Conservation (phyloP, 2,329 filamentous ascomycete species). For the Alternaria triticimaculans region DNA sequence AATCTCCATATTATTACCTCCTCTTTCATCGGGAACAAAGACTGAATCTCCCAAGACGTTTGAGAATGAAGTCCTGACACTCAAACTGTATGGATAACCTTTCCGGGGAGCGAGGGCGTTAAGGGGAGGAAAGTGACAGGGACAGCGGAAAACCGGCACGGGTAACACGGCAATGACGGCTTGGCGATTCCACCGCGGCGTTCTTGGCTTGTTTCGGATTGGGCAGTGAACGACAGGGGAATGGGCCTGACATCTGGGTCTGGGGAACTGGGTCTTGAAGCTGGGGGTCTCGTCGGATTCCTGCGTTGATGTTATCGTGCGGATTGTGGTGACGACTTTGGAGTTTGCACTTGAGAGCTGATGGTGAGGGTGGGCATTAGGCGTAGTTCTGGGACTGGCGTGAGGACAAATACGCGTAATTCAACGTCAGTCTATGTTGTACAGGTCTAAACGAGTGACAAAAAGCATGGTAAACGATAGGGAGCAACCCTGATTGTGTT, state of each 20-base stretch:
- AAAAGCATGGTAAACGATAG: neutral
- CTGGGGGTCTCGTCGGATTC: neutral
- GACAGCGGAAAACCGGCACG: slow-evolving; percentile 1
- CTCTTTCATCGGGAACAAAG: neutral
- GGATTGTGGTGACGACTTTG: neutral
- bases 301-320: neutral
- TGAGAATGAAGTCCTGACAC: neutral
- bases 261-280: neutral
- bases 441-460: neutral
- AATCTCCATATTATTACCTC: neutral
- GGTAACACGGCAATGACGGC: neutral
- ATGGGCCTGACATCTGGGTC: neutral
- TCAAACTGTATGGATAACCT: neutral
- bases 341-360: neutral
- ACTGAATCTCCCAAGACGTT: neutral
- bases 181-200: neutral
- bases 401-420: neutral
- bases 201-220: neutral
- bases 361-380: neutral
- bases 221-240: neutral
- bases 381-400: neutral
- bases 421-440: neutral
- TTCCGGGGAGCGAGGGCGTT: neutral
- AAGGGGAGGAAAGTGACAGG: neutral
- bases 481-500: neutral